These are phyloP conservation scores for Penicillium sumatraense DNA, from an alignment of 2,329 filamentous ascomycete species.

Conservation along the genomic window DNA sequence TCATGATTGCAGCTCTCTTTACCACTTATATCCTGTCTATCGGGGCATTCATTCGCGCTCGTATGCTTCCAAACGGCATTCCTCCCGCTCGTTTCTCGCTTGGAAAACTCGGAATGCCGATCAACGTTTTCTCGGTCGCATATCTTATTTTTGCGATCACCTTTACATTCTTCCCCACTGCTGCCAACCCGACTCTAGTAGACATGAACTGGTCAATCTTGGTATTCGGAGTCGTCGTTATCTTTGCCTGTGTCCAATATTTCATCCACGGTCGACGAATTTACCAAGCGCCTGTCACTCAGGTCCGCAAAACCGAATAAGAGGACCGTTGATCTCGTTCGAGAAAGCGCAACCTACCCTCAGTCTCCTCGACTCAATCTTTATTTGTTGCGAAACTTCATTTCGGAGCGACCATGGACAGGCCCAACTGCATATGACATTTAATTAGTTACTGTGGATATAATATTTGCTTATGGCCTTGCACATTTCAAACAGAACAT, in stretches of 20 bases:
- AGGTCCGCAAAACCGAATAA: slow-evolving; percentile 25
- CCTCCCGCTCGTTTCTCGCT: slow-evolving; percentile 29
- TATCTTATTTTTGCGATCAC: slow-evolving; percentile 35
- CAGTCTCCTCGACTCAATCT: background rate
- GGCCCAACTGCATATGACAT: slow-evolving; percentile 10
- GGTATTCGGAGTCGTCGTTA: slow-evolving; percentile 28
- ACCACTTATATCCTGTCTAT: slow-evolving; percentile 56
- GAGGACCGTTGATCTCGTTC: background rate
- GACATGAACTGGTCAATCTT: slow-evolving; percentile 34
- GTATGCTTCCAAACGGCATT: slow-evolving; percentile 23
- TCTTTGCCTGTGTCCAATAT: slow-evolving; percentile 28
- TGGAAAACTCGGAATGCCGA: slow-evolving; percentile 30
- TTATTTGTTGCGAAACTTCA: background rate
- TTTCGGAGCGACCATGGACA: background rate
- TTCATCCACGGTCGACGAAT: slow-evolving; percentile 24
- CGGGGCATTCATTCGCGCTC: slow-evolving; percentile 25
- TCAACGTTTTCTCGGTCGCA: slow-evolving; percentile 33
- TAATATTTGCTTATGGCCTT: background rate
- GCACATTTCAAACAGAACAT: background rate
- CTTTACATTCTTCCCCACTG: slow-evolving; percentile 38
- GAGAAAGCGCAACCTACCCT: background rate
- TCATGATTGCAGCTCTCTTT: slow-evolving; percentile 56
- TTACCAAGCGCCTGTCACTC: slow-evolving; percentile 28
- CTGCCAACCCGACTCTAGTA: slow-evolving; percentile 22
- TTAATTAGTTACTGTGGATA: slow-evolving; percentile 13